Evolutionary conservation across 2,329 filamentous ascomycete genomes (phyloP).

Genomic region (Trichoderma cornu-damae): DNA sequence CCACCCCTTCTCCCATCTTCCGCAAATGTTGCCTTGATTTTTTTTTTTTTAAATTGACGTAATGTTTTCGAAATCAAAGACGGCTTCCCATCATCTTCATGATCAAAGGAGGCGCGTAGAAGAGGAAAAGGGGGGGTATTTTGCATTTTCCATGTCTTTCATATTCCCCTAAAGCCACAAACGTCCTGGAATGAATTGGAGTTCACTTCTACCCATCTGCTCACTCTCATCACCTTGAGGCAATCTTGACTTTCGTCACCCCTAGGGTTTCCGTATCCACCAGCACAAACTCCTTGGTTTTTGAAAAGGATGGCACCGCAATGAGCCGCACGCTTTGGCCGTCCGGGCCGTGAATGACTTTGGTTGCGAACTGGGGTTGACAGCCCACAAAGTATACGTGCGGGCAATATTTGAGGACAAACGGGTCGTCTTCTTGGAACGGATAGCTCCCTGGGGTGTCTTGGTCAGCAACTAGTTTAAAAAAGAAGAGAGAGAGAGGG

Average conservation of each 20-base stretch:
- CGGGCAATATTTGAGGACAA: constrained; percentile 78
- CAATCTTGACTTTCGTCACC: constrained; percentile 62
- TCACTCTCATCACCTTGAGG: background rate
- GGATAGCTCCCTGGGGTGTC: constrained; percentile 76
- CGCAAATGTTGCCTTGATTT: too few relatives aligned
- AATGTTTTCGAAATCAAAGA: background rate
- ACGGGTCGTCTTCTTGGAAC: constrained; percentile 89
- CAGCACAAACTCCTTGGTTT: constrained; percentile 73
- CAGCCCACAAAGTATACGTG: constrained; percentile 89
- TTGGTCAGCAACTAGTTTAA: constrained; percentile 19
- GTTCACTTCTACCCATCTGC: background rate
- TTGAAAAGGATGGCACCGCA: constrained; percentile 75
- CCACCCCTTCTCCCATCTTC: too few relatives aligned
- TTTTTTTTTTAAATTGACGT: too few relatives aligned
- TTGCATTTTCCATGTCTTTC: background rate
- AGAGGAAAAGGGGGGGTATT: background rate
- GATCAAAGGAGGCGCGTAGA: background rate
- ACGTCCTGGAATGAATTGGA: background rate
- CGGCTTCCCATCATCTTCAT: background rate
- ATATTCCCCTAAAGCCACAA: background rate
- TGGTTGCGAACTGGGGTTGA: constrained; percentile 72
- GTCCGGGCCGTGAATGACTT: constrained; percentile 59
- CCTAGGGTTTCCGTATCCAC: constrained; percentile 83
- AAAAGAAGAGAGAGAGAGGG: background rate
- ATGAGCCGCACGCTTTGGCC: constrained; percentile 72